Evolutionary conservation across 768 basidiomycete species (phyloP).

Genomic region (Hypholoma fasciculare): DNA sequence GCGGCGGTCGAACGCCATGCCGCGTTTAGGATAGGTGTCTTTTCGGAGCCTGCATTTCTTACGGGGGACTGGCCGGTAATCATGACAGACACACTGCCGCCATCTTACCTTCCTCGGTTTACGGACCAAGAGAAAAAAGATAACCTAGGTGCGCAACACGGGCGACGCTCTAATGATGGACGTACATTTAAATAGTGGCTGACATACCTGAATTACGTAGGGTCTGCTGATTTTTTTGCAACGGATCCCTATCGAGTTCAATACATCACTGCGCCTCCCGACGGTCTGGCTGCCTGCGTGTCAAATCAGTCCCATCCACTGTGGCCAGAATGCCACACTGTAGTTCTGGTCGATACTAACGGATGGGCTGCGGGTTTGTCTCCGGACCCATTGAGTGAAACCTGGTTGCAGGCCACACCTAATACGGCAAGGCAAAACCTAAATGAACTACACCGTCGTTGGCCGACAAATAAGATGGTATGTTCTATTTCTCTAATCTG

Average conservation of each 20-base stretch:
- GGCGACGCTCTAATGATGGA: background rate
- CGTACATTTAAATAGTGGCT: background rate
- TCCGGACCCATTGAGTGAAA: conserved; percentile 39
- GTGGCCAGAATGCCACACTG: conserved; percentile 51
- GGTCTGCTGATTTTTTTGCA: conserved; percentile 54
- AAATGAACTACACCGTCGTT: conserved; percentile 34
- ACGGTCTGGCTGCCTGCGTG: conserved; percentile 45
- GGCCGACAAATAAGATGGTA: conserved; percentile 49
- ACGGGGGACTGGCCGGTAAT: conserved; percentile 54
- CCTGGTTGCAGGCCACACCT: conserved; percentile 46
- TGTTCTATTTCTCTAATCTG: conserved; percentile 6
- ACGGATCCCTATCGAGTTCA: conserved; percentile 47
- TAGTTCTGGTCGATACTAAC: conserved; percentile 39
- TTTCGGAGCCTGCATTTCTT: conserved; percentile 49
- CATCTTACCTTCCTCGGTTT: conserved; percentile 47
- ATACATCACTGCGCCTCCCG: conserved; percentile 40
- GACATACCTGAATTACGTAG: conserved; percentile 16
- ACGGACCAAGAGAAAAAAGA: conserved; percentile 45
- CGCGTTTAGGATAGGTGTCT: conserved; percentile 50
- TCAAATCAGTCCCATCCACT: conserved; percentile 42
- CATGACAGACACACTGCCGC: conserved; percentile 48
- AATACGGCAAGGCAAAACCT: conserved; percentile 35
- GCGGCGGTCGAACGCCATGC: conserved; percentile 48
- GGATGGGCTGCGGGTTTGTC: conserved; percentile 49
- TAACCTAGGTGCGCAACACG: conserved; percentile 27